Percentiles rank a stretch among this genome's conserved stretches.
These are phyloP conservation scores for Brassica carinata DNA, from an alignment of 345 rosid species.

Conservation along the genomic window DNA sequence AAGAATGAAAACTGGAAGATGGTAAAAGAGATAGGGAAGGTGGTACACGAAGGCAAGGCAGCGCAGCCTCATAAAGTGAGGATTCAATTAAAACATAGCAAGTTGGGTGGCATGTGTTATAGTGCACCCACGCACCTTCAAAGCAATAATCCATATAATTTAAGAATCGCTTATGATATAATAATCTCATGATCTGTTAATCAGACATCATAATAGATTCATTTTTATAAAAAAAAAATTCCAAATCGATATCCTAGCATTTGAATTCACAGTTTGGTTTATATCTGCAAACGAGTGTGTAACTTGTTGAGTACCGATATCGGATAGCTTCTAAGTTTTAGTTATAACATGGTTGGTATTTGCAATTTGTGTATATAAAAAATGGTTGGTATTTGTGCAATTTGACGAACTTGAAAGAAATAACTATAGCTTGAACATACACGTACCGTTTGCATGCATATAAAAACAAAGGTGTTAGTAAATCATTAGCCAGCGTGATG, in stretches of 20 bases:
- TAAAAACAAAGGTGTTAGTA: too few species aligned
- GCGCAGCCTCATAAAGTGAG: slow-evolving; percentile 22
- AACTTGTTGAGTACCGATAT: neutral
- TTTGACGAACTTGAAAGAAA: neutral
- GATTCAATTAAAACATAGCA: slow-evolving; percentile 12
- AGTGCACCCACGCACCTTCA: neutral
- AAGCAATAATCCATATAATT: neutral
- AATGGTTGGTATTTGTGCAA: neutral
- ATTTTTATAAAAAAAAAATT: too few species aligned
- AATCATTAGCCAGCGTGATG: neutral
- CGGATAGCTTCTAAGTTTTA: neutral
- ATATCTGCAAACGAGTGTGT: neutral
- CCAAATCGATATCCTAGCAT: too few species aligned
- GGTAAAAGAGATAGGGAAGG: neutral
- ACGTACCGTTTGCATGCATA: neutral
- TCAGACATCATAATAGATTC: neutral
- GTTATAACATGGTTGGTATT: neutral
- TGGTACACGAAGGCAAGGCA: slow-evolving; percentile 4
- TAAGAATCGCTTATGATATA: too few species aligned
- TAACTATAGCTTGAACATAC: neutral
- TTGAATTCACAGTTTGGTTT: neutral
- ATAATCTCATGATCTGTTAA: neutral
- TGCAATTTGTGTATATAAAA: too few species aligned
- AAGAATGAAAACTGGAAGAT: neutral
- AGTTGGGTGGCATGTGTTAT: slow-evolving; percentile 7